Conservation (phyloP, 2,329 filamentous ascomycete genomes). For the Phialophora expanda region DNA sequence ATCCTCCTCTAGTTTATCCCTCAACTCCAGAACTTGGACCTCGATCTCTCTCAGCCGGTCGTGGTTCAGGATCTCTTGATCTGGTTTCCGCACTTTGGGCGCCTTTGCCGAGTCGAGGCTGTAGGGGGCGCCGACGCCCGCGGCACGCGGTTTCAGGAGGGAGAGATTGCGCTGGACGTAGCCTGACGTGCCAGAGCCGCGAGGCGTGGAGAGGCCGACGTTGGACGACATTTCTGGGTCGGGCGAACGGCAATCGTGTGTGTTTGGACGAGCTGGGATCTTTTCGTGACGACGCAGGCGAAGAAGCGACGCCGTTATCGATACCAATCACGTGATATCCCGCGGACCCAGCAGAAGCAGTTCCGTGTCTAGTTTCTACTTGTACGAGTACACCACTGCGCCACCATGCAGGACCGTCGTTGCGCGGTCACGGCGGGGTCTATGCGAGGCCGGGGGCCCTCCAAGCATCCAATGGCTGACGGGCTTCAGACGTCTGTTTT, state of each 20-base stretch:
- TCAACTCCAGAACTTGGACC: slow-evolving; percentile 87
- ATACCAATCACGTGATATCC: slow-evolving; percentile 16
- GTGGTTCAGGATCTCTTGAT: slow-evolving; percentile 91
- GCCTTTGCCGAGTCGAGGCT: slow-evolving; percentile 39
- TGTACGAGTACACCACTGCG: no score
- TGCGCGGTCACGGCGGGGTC: no score
- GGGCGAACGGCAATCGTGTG: no score
- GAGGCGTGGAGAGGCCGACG: slow-evolving; percentile 91
- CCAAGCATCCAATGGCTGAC: no score
- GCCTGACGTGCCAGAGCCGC: slow-evolving; percentile 93
- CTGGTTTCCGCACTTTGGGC: slow-evolving; percentile 74
- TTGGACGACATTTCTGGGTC: slow-evolving; percentile 79
- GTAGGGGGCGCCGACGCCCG: slow-evolving; percentile 71
- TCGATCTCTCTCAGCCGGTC: slow-evolving; percentile 90
- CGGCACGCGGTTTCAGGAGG: slow-evolving; percentile 81
- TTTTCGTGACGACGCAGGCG: background rate
- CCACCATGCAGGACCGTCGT: no score
- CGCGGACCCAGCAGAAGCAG: no score
- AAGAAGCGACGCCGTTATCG: slow-evolving; percentile 6
- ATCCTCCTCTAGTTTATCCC: slow-evolving; percentile 90
- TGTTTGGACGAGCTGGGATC: no score
- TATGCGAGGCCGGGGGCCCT: no score
- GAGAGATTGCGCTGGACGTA: slow-evolving; percentile 97
- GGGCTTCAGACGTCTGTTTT: no score
- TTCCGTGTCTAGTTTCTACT: no score